Base-by-base conservation (phyloP, 495 filamentous ascomycete genomes). In the Penicillium pancosmium region DNA sequence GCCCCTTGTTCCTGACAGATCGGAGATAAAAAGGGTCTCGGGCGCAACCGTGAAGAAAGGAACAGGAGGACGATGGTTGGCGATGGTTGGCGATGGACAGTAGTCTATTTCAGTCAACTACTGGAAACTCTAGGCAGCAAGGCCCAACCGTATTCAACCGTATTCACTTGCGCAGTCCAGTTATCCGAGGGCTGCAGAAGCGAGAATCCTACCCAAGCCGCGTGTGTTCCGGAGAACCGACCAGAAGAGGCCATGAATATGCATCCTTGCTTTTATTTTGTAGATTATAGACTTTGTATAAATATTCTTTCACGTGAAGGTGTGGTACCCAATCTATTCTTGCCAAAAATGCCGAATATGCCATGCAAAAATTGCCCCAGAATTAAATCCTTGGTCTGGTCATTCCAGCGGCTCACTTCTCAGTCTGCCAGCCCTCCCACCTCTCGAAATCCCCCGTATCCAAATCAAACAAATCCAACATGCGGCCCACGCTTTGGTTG, bases 401-500 rank as follows among this genome's bases (percentile, higher is more conserved):
- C 16, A 44, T 18, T 43, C 41, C 16, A 44, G 41, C 4, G n/a
- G n/a, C 16, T 44, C 41, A 44, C 15, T 48, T 48, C 46, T 48
- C 46, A 19, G 41, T 19, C 46, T 48, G 34, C 75, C 75, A 78
- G 2, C 75, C 73, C 23, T 71, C 62, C 76, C 77, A 79, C 38
- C 78, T 35, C 52, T 73, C 68, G 53, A 77, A 79, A 48, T 75
- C 72, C 2, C 54, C 72, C 19, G 76, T 76, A 35, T 81, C 72
- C 51, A 80, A 50, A 49, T 74, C 74, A 53, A 81, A 75, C 27
- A 79, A 46, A 54, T 81, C 77, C 50, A 81, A 50, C 68, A 81
- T 78, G 7, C 77, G 63, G 3, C 72, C 75, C 1, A 81, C 73
- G 54, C 67, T 78, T 57, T 80, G 77, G 50, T 78, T 65, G 4